Evolutionary conservation across 1,139 yeast genomes (phyloP), one percentile per base, ranked within the genome.

Genomic region (Pichia kudriavzevii): DNA sequence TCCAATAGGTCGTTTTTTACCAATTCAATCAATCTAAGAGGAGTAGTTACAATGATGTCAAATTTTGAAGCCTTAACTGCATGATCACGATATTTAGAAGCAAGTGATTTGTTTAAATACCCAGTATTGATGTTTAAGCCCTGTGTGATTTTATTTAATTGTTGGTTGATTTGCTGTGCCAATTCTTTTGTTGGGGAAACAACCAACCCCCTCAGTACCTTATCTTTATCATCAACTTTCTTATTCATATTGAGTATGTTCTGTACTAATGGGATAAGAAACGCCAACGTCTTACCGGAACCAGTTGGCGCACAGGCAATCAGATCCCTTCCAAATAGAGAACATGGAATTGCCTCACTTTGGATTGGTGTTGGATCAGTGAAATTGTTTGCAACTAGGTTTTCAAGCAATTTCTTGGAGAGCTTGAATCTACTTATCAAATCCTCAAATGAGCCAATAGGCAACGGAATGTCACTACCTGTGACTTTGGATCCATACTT

Each of bases 251-350:
- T 48, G 7, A 60, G 36, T 4, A 73, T 48, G 31, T 66, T 66
- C 50, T 85, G 94, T 12, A 91, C 61, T 47, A 88, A 53, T 2
- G 98, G 98, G 13, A 87, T 73, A 38, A 82, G 66, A 56, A 82
- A 91, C 30, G 96, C 97, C 45, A 93, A 67, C 1, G 98, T 91
- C 64, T 91, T 91, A 58, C 98, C 98, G 1, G 96, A 87, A 31
- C 98, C 98, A 2, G 98, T 91, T 63, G 91, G 88, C 38, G 98
- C 98, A 35, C 97, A 96, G 36, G 53, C 52, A 30, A 55, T 49
- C 9, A 55, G 48, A 24, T 53, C 58, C 30, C 51, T 50, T 18
- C 48, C 51, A 22, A 50, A 50, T 28, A 52, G 34, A 11, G 55
- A 39, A 7, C 52, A 48, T 19, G 58, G 62, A 27, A 55, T 55